Evolutionary conservation across 148 eudicot genomes (phyloP).

Genomic region (Talinum fruticosum): DNA sequence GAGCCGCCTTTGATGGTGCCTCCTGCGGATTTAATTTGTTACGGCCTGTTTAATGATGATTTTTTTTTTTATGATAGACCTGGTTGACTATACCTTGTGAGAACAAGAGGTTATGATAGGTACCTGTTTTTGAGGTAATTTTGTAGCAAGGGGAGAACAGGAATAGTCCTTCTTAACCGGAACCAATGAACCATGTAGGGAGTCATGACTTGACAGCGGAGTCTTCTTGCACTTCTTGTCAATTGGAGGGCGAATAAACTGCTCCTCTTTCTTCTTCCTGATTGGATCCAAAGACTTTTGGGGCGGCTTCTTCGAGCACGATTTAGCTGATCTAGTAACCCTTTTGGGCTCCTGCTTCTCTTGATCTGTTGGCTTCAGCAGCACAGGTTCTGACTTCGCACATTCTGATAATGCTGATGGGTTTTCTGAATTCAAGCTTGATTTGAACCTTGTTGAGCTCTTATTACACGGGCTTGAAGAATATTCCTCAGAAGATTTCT

Average conservation of each 20-base stretch:
- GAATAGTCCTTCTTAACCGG: slow-evolving; percentile 47
- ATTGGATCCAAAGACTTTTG: slow-evolving; percentile 22
- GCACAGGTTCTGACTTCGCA: background rate
- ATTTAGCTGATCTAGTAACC: slow-evolving; percentile 2
- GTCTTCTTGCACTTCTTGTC: slow-evolving; percentile 56
- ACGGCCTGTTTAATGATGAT: background rate
- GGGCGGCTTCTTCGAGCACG: slow-evolving; percentile 20
- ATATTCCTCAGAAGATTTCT: slow-evolving; percentile 27
- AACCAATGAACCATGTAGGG: slow-evolving; percentile 38
- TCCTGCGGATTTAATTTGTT: slow-evolving; percentile 11
- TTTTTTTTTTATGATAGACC: too few species aligned
- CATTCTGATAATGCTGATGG: background rate
- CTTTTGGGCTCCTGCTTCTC: background rate
- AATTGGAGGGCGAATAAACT: slow-evolving; percentile 33
- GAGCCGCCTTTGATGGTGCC: slow-evolving; percentile 41
- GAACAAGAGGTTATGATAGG: background rate
- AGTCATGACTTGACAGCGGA: slow-evolving; percentile 48
- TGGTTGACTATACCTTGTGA: too few species aligned
- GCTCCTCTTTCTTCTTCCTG: slow-evolving; percentile 62
- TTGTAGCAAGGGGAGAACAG: slow-evolving; percentile 34
- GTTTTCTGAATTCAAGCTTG: background rate
- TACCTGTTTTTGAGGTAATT: slow-evolving; percentile 57
- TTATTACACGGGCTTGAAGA: background rate
- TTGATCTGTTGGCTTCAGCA: background rate
- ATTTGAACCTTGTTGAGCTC: background rate